Evolutionary conservation across 352 stramenopile genomes (phyloP).

Genomic region (Pythium guiyangense): DNA sequence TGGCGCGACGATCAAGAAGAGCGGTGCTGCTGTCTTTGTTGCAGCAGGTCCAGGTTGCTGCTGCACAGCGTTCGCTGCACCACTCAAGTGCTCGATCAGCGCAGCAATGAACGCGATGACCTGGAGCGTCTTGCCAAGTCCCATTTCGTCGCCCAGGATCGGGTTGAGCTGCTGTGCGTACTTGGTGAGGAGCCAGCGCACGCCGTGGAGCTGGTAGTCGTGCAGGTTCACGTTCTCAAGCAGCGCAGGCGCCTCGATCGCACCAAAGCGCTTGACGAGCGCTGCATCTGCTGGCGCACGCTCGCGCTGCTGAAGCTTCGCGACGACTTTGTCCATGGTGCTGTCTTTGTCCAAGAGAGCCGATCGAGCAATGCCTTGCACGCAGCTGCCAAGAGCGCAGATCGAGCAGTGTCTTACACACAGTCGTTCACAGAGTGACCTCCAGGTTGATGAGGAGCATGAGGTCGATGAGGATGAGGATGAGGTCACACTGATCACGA

Average conservation of each 20-base stretch:
- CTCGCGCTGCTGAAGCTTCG: slow-evolving; percentile 27
- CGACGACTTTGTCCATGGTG: slow-evolving; percentile 45
- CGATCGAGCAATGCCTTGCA: too few relatives aligned
- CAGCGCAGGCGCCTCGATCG: slow-evolving; percentile 21
- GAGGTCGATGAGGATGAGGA: too few relatives aligned
- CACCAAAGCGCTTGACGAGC: slow-evolving; percentile 9
- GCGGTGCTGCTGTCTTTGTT: slow-evolving; percentile 6
- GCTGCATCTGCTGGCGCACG: slow-evolving; percentile 19
- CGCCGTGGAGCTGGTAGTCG: slow-evolving; percentile 61
- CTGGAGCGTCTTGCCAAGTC: slow-evolving; percentile 82
- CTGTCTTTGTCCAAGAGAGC: too few relatives aligned
- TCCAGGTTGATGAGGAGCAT: too few relatives aligned
- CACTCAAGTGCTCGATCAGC: slow-evolving; percentile 21
- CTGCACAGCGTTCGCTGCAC: not conserved
- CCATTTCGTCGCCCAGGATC: slow-evolving; percentile 84
- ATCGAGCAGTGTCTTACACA: too few relatives aligned
- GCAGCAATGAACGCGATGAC: slow-evolving; percentile 64
- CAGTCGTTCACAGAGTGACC: too few relatives aligned
- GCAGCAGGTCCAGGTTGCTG: not conserved
- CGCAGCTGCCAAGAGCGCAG: too few relatives aligned
- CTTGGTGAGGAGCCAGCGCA: slow-evolving; percentile 63
- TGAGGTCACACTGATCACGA: too few relatives aligned
- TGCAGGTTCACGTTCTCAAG: slow-evolving; percentile 61
- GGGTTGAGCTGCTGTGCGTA: slow-evolving; percentile 55
- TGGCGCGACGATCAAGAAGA: slow-evolving; percentile 61